phyloP scores from a whole-genome alignment of 1,139 yeast genomes.

The Magnusiomyces tetraspermus region DNA sequence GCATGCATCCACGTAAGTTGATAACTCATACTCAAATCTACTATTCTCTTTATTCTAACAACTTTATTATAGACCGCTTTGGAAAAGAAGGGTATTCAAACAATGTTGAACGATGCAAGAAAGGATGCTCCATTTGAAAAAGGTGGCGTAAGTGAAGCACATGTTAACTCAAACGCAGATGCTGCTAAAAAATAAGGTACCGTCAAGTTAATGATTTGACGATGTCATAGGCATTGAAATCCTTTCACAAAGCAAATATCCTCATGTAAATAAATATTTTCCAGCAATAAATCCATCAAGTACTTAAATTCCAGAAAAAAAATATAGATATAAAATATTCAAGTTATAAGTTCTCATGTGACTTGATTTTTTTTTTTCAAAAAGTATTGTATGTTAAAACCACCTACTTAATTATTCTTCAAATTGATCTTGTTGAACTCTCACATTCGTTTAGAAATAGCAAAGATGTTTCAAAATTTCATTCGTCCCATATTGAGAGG shows the following conservation, averaged over 20 bases:
- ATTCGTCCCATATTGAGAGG: neutral
- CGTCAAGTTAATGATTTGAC: no score
- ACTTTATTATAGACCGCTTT: constrained; percentile 41
- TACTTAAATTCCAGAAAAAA: no score
- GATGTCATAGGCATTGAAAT: no score
- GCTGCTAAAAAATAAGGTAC: neutral
- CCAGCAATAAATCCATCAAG: no score
- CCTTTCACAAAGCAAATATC: no score
- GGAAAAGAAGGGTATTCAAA: constrained; percentile 60
- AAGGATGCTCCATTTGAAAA: constrained; percentile 16
- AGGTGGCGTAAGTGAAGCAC: constrained; percentile 12
- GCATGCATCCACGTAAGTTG: constrained; percentile 63
- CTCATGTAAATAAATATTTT: no score
- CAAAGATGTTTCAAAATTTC: neutral
- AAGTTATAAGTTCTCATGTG: no score
- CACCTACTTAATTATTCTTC: neutral
- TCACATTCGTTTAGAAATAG: neutral
- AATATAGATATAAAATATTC: no score
- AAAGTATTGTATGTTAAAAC: neutral
- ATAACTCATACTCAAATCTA: neutral
- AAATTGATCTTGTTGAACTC: neutral
- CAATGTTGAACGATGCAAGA: constrained; percentile 38
- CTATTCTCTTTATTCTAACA: neutral
- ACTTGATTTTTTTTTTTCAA: neutral
- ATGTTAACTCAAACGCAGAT: neutral